phyloP scores from a whole-genome alignment of 2,329 filamentous ascomycete species.

The Claviceps humidiphila region DNA sequence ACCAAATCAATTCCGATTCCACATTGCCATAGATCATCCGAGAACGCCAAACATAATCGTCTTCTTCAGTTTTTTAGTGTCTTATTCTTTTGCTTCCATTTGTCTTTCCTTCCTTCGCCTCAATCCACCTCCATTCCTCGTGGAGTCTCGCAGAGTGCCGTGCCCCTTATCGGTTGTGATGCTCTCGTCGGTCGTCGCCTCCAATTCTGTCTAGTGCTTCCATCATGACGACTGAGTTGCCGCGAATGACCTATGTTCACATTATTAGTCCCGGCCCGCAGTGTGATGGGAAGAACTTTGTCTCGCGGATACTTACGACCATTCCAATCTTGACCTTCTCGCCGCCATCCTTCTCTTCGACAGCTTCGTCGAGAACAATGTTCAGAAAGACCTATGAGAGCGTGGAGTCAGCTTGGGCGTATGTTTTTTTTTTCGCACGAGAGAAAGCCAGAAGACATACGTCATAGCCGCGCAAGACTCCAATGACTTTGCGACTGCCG shows the following conservation, averaged over 20 bases:
- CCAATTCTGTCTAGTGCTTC: slow-evolving; percentile 64
- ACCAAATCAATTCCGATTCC: slow-evolving; percentile 1
- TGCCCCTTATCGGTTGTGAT: slow-evolving; percentile 13
- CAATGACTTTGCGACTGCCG: slow-evolving; percentile 93
- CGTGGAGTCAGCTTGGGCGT: not conserved
- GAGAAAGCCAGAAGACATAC: slow-evolving; percentile 36
- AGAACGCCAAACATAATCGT: slow-evolving; percentile 20
- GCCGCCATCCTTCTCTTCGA: slow-evolving; percentile 85
- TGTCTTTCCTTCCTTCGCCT: too few species aligned
- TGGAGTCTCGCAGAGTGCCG: slow-evolving; percentile 6
- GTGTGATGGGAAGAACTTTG: not conserved
- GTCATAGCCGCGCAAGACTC: slow-evolving; percentile 89
- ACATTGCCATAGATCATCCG: slow-evolving; percentile 12
- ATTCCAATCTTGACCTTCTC: slow-evolving; percentile 87
- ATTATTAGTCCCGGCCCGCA: not conserved
- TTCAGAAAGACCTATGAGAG: slow-evolving; percentile 80
- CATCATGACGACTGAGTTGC: slow-evolving; percentile 97
- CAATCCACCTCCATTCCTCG: slow-evolving; percentile 7
- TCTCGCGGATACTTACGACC: slow-evolving; percentile 50
- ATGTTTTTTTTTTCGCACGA: not conserved
- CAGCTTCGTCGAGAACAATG: slow-evolving; percentile 91
- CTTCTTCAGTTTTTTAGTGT: not conserved
- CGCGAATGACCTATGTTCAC: slow-evolving; percentile 65
- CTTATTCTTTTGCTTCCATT: not conserved
- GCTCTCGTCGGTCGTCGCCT: slow-evolving; percentile 39